phyloP scores from a whole-genome alignment of 768 basidiomycete species.

The Dendrothele bispora region DNA sequence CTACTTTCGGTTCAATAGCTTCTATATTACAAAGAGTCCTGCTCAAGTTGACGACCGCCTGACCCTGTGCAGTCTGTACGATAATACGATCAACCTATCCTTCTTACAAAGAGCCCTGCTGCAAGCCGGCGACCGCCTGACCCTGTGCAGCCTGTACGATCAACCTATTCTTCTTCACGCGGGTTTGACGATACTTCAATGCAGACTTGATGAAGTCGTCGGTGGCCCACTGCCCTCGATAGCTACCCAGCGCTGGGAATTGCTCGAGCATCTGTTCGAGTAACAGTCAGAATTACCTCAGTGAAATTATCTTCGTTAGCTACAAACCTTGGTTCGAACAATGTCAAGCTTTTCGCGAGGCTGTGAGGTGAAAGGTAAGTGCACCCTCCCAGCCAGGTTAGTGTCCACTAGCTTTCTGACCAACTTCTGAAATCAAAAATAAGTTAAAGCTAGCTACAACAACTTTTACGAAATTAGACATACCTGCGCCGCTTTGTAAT shows the following conservation, averaged over 20 bases:
- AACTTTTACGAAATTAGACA: too few species aligned
- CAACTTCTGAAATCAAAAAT: neutral
- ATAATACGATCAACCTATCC: neutral
- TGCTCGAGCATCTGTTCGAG: neutral
- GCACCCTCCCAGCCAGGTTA: neutral
- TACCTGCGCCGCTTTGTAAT: too few species aligned
- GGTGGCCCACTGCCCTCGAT: neutral
- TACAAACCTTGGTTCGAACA: neutral
- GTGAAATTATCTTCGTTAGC: too few species aligned
- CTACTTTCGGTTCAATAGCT: too few species aligned
- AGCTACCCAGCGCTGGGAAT: neutral
- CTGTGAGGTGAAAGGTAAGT: neutral
- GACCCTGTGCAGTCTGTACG: neutral
- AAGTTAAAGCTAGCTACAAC: too few species aligned
- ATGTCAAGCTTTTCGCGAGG: neutral
- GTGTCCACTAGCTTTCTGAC: neutral
- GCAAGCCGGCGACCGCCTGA: neutral
- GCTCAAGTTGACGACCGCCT: neutral
- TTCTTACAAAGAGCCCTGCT: neutral
- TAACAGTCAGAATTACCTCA: neutral
- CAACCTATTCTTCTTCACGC: neutral
- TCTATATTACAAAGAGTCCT: too few species aligned
- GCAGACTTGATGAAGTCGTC: neutral
- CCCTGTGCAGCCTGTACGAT: neutral
- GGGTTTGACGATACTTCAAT: neutral